A percentile compares a stretch with the other conserved stretches of the same genome.
Evolutionary conservation across 2,329 filamentous ascomycete genomes (phyloP).

Genomic region (Onygenales sp.): DNA sequence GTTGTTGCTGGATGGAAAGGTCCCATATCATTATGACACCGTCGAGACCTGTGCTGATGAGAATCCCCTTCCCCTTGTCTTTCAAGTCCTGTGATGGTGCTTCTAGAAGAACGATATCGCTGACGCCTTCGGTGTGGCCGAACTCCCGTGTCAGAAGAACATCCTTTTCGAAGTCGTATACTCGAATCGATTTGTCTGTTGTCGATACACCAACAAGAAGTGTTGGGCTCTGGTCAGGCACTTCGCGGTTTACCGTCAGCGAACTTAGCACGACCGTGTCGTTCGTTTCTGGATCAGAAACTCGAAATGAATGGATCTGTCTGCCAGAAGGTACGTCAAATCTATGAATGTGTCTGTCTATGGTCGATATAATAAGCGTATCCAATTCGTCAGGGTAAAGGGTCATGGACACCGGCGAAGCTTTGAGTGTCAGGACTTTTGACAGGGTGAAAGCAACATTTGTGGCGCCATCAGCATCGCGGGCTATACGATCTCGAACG

Average conservation of each 20-base stretch:
- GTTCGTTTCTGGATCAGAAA: conserved; percentile 65
- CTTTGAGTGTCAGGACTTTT: conserved; percentile 70
- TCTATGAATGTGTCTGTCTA: conserved; percentile 52
- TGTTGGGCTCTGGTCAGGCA: conserved; percentile 47
- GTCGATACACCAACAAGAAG: conserved; percentile 82
- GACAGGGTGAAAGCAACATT: conserved; percentile 67
- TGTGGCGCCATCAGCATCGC: conserved; percentile 45
- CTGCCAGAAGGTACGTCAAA: conserved; percentile 59
- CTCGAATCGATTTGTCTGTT: conserved; percentile 86
- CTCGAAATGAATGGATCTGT: conserved; percentile 65
- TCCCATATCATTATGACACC: conserved; percentile 77
- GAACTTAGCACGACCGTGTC: conserved; percentile 80
- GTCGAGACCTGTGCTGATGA: conserved; percentile 69
- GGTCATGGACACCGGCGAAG: conserved; percentile 77
- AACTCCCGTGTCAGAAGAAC: conserved; percentile 77
- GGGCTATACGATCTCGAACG: conserved; percentile 65
- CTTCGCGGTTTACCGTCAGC: conserved; percentile 50
- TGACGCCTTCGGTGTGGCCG: conserved; percentile 91
- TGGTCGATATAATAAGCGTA: conserved; percentile 49
- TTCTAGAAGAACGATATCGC: conserved; percentile 66
- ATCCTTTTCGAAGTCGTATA: conserved; percentile 75
- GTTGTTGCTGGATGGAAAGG: conserved; percentile 24
- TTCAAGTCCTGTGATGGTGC: conserved; percentile 18
- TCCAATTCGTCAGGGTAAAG: conserved; percentile 53
- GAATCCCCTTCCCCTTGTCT: conserved; percentile 37